Conservation (phyloP, 2,329 filamentous ascomycete species). For the Venturia pyrina region DNA sequence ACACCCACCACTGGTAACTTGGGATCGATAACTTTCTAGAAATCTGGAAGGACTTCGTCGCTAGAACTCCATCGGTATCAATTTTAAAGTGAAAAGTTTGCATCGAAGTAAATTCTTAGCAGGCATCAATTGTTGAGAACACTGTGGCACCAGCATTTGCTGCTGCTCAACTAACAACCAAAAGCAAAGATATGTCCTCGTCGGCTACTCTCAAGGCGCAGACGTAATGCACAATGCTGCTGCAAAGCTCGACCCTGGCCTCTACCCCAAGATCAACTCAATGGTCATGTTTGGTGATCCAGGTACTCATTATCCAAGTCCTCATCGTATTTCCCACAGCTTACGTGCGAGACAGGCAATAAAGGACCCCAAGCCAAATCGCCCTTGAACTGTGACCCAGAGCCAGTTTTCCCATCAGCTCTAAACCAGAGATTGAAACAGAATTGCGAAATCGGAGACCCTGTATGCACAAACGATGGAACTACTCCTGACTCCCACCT, state of each 20-base stretch:
- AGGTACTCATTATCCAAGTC: background rate
- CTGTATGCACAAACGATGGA: conserved; percentile 8
- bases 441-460: conserved; percentile 7
- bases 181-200: conserved; percentile 11
- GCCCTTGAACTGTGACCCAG: background rate
- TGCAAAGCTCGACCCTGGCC: background rate
- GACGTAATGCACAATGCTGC: conserved; percentile 10
- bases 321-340: background rate
- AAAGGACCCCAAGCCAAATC: background rate
- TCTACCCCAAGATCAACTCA: conserved; percentile 9
- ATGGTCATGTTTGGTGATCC: conserved; percentile 11
- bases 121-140: no score
- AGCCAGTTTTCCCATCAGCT: conserved; percentile 6
- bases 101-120: no score
- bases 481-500: background rate
- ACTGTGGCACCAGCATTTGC: background rate
- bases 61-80: no score
- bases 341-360: background rate
- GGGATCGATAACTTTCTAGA: no score
- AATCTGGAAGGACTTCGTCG: no score
- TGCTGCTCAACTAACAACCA: background rate
- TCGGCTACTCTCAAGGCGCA: conserved; percentile 10
- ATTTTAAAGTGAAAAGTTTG: no score
- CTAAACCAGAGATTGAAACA: conserved; percentile 5
- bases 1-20: no score